These are phyloP conservation scores for Termitomyces bulborhizus DNA, from an alignment of 768 basidiomycete genomes.

Conservation along the genomic window DNA sequence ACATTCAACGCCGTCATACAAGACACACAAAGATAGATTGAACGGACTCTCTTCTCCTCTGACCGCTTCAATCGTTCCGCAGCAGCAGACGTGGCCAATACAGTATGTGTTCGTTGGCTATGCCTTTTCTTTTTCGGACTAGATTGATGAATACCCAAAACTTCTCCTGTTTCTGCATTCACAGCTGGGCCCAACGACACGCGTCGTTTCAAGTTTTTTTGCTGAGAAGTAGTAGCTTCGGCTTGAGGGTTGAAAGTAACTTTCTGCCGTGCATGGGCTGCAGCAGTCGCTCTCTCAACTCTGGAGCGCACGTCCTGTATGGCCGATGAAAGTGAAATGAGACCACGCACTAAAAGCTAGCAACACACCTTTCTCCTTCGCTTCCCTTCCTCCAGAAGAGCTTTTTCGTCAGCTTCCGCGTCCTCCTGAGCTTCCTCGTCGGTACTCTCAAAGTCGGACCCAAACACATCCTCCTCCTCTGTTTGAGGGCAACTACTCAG, in stretches of 20 bases:
- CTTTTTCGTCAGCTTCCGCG: slow-evolving; percentile 49
- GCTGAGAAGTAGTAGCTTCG: slow-evolving; percentile 18
- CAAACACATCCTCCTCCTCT: slow-evolving; percentile 83
- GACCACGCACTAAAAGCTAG: neutral
- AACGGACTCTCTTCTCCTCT: slow-evolving; percentile 51
- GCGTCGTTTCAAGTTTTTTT: slow-evolving; percentile 36
- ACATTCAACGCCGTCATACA: neutral
- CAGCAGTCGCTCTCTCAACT: slow-evolving; percentile 57
- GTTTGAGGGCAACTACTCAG: slow-evolving; percentile 9
- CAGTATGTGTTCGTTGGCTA: slow-evolving; percentile 61
- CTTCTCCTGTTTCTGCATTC: slow-evolving; percentile 57
- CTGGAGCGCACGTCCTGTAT: slow-evolving; percentile 47
- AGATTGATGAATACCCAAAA: slow-evolving; percentile 28
- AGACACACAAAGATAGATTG: neutral
- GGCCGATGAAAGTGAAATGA: neutral
- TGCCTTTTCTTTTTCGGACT: slow-evolving; percentile 34
- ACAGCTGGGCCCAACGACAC: slow-evolving; percentile 51
- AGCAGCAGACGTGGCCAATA: slow-evolving; percentile 66
- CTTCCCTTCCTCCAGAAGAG: slow-evolving; percentile 56
- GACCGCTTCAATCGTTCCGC: slow-evolving; percentile 59
- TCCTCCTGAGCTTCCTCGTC: slow-evolving; percentile 61
- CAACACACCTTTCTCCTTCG: slow-evolving; percentile 38
- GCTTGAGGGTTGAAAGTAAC: slow-evolving; percentile 62
- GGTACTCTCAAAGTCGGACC: slow-evolving; percentile 81
- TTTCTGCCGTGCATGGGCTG: slow-evolving; percentile 60